Evolutionary conservation across 768 basidiomycete genomes (phyloP).

Genomic region (Pleurotus ostreatus): DNA sequence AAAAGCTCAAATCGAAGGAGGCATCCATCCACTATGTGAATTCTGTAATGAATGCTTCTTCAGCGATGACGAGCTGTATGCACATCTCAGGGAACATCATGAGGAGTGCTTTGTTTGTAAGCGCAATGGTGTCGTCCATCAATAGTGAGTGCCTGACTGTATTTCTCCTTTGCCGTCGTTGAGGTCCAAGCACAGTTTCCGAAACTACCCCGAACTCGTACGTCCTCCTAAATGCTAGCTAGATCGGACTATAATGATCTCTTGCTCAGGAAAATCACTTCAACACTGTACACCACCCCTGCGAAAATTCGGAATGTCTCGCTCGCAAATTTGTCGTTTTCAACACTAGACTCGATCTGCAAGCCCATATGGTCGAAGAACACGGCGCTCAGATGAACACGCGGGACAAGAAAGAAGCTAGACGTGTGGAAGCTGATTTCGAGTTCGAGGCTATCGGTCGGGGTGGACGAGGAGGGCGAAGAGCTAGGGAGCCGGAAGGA

Average conservation of each 20-base stretch:
- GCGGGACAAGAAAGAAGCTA: constrained; percentile 63
- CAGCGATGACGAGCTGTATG: constrained; percentile 87
- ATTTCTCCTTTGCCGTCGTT: neutral
- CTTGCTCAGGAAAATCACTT: constrained; percentile 67
- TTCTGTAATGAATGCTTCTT: constrained; percentile 96
- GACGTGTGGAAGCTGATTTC: constrained; percentile 70
- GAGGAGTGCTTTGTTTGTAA: constrained; percentile 98
- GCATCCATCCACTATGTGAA: constrained; percentile 73
- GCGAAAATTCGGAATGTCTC: constrained; percentile 67
- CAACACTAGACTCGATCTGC: constrained; percentile 78
- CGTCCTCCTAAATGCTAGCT: constrained; percentile 17
- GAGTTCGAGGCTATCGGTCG: constrained; percentile 49
- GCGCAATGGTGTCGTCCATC: constrained; percentile 69
- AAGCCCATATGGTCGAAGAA: constrained; percentile 86
- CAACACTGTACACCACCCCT: constrained; percentile 72
- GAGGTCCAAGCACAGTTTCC: constrained; percentile 49
- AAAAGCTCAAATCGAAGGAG: constrained; percentile 64
- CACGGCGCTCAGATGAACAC: constrained; percentile 74
- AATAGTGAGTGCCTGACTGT: constrained; percentile 63
- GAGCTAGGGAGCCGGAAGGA: constrained; percentile 38
- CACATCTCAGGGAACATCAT: constrained; percentile 89
- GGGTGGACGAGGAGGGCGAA: constrained; percentile 38
- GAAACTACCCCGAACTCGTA: constrained; percentile 74
- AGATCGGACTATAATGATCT: constrained; percentile 1
- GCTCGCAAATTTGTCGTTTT: constrained; percentile 95